Percentiles rank a stretch among this genome's conserved stretches.
Conservation (phyloP, 768 basidiomycete species). For the Rhodotorula paludigena region DNA sequence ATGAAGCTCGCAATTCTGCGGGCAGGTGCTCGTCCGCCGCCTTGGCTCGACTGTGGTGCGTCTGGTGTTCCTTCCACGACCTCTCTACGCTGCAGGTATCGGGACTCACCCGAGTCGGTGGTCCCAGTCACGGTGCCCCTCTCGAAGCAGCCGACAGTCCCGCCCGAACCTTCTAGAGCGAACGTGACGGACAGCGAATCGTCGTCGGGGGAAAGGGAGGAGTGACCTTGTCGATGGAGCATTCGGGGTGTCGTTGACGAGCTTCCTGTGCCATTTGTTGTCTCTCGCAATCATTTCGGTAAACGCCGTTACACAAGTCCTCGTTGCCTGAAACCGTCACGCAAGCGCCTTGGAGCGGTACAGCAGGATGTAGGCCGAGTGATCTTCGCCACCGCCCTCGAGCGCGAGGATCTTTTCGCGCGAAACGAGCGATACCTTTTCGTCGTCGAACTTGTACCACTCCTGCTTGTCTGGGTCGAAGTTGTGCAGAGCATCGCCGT, state of each 20-base stretch:
- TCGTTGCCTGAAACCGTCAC: conserved; percentile 1
- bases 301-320: too few species aligned
- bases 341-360: conserved; percentile 55
- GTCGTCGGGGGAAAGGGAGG: neutral
- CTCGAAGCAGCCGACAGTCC: neutral
- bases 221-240: neutral
- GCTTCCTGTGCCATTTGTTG: too few species aligned
- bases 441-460: conserved; percentile 95
- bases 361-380: conserved; percentile 79
- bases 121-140: neutral
- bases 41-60: neutral
- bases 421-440: conserved; percentile 78
- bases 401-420: conserved; percentile 75
- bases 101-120: neutral
- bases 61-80: too few species aligned
- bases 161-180: neutral
- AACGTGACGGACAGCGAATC: conserved; percentile 8
- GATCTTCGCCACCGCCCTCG: conserved; percentile 87
- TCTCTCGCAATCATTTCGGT: neutral
- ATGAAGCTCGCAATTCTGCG: neutral
- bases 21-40: neutral
- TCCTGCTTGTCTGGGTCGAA: conserved; percentile 60
- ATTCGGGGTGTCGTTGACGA: too few species aligned
- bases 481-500: conserved; percentile 41
- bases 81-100: neutral